Conservation (phyloP, 2,329 filamentous ascomycete species). For the Botrytis fabae region DNA sequence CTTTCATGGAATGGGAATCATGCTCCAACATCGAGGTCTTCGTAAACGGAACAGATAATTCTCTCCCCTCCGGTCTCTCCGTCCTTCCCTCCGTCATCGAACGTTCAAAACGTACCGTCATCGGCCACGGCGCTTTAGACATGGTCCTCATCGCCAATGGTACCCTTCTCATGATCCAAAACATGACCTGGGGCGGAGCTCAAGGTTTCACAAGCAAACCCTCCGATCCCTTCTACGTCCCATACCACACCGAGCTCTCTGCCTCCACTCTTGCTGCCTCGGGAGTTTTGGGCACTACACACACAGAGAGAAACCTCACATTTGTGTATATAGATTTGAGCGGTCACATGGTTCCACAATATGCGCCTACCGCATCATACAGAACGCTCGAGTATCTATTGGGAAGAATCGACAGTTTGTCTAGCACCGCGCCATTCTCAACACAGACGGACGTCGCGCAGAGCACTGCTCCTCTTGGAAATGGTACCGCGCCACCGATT, state of each 20-base stretch:
- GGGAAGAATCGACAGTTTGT: slow-evolving; percentile 63
- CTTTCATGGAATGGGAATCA: slow-evolving; percentile 59
- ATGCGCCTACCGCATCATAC: slow-evolving; percentile 66
- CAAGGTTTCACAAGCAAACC: slow-evolving; percentile 58
- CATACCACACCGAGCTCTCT: slow-evolving; percentile 64
- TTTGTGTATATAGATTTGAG: slow-evolving; percentile 36
- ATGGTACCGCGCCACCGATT: slow-evolving; percentile 6
- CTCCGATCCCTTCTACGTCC: slow-evolving; percentile 35
- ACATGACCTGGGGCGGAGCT: slow-evolving; percentile 65
- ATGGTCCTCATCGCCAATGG: slow-evolving; percentile 62
- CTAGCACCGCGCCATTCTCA: slow-evolving; percentile 44
- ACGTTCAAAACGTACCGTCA: slow-evolving; percentile 68
- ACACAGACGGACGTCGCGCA: slow-evolving; percentile 26
- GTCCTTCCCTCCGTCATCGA: slow-evolving; percentile 73
- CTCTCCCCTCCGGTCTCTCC: slow-evolving; percentile 54
- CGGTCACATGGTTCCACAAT: slow-evolving; percentile 68
- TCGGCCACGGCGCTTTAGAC: slow-evolving; percentile 64
- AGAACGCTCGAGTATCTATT: slow-evolving; percentile 74
- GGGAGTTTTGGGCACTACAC: slow-evolving; percentile 68
- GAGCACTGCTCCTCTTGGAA: not conserved
- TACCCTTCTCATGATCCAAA: slow-evolving; percentile 60
- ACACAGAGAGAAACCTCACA: slow-evolving; percentile 75
- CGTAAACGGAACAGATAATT: slow-evolving; percentile 51
- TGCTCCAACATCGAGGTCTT: slow-evolving; percentile 53
- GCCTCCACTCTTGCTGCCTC: slow-evolving; percentile 67